Percentiles rank a stretch among this genome's conserved stretches.
phyloP scores from a whole-genome alignment of 129 eudicot genomes.

The Ambrosia trifida region DNA sequence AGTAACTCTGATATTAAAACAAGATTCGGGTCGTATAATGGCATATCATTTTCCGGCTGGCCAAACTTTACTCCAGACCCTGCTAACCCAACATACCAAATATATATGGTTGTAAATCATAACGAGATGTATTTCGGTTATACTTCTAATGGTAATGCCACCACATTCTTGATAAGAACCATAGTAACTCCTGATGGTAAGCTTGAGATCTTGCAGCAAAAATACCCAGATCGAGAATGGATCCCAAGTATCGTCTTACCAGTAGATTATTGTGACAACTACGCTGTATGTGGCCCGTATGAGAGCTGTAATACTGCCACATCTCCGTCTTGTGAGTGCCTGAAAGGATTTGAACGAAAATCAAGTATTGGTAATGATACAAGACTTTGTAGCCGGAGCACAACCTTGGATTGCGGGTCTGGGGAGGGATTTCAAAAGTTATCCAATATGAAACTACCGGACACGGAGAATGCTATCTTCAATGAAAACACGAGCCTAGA shows the following conservation, averaged over 20 bases:
- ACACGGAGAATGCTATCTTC: slow-evolving; percentile 15
- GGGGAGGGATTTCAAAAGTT: slow-evolving; percentile 29
- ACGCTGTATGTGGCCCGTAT: slow-evolving; percentile 24
- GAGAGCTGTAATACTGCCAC: slow-evolving; percentile 18
- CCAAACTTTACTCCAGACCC: slow-evolving; percentile 13
- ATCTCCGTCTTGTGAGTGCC: slow-evolving; percentile 27
- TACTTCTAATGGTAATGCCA: not conserved
- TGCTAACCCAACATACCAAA: not conserved
- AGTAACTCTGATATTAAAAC: slow-evolving; percentile 9
- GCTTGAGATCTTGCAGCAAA: not conserved
- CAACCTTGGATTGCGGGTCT: slow-evolving; percentile 26
- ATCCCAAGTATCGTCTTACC: not conserved
- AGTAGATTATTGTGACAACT: slow-evolving; percentile 19
- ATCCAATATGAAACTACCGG: slow-evolving; percentile 29
- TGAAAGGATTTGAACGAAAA: slow-evolving; percentile 29
- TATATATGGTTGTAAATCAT: slow-evolving; percentile 10
- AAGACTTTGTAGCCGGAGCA: slow-evolving; percentile 27
- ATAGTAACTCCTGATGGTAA: slow-evolving; percentile 19
- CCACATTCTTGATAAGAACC: not conserved
- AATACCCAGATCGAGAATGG: slow-evolving; percentile 12
- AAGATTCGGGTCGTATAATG: slow-evolving; percentile 25
- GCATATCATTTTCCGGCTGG: slow-evolving; percentile 16
- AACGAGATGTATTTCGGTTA: slow-evolving; percentile 14
- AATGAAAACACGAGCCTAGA: not conserved
- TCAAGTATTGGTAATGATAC: slow-evolving; percentile 16